Evolutionary conservation across 129 eudicot genomes (phyloP), one percentile per base, ranked within the genome.

Genomic region (Deinandra increscens): DNA sequence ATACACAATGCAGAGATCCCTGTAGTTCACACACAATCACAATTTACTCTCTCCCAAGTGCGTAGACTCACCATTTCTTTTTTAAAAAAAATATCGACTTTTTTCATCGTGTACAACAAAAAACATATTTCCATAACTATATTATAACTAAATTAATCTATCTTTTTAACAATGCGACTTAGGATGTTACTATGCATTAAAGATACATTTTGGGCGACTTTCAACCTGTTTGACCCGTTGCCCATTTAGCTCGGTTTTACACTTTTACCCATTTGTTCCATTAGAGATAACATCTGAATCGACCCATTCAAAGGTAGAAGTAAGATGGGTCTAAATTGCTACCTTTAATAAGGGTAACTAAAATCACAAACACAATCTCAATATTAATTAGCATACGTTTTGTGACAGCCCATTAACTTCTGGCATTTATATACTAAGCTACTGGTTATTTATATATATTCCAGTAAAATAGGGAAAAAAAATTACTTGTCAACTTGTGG

Each of bases 401-500:
- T 46, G 51, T 36, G 64, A 37, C 39, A 20, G 22, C 37, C 53
- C 6, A 10, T 18, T 23, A 23, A 38, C 39, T 41, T 59, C 54
- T 45, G 19, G 54, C 5, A 31, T 45, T 38, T 42, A 59, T n/a
- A 18, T 37, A 7, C 19, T 5, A 50, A 13, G 17, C 14, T 33
- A 45, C 17, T 39, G 42, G 44, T n/a, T 42, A 72, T 64, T 14
- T 38, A 53, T 53, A 22, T 14, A 19, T 55, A n/a, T 38, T 54
- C 7, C 34, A 41, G 33, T 38, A 55, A 68, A 11, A 29, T 26
- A 2, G n/a, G n/a, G 3, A 39, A 60, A 64, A 26, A 22, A 44
- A 78, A 70, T 75, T 85, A 91, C 98, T 89, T 93, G 92, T 89
- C 98, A 66, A 93, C 97, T 93, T 93, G 95, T 46, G 98, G 98